Evolutionary conservation across 305 asterid genomes (phyloP), one percentile per base, ranked within the genome.

Genomic region (Salvia sclarea): DNA sequence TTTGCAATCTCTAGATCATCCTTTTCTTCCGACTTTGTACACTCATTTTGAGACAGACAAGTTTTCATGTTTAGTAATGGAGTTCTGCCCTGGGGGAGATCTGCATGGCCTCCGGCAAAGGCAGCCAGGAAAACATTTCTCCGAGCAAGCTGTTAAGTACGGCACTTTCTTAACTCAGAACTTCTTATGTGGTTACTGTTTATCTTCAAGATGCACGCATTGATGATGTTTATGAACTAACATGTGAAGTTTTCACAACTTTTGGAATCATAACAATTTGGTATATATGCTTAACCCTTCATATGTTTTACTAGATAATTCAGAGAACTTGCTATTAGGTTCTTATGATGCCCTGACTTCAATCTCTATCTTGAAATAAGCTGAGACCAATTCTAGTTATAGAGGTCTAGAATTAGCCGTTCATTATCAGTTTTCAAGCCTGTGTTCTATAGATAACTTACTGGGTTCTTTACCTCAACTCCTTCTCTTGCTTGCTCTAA

Each of bases 11-110:
- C 61, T 93, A 35, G 98, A 93, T 73, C 98, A 93, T 71, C 98
- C 98, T 2, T 93, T 93, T 69, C 95, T 93, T 61, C 98, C 98
- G 6, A 81, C 95, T 8, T 66, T 93, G 62, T 93, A 93, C 71
- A 78, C 95, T 28, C 96, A 92, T 81, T 92, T 92, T 38, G 97
- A 92, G 64, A 86, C 98, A 2, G 98, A 88, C 25, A 93, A 86
- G 58, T 93, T 93, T 69, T 93, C 97, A 5, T 93, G 98, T 75
- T 81, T 93, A 71, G 96, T 93, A 44, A 93, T 93, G 98, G 98
- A 93, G 85, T 90, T 88, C 77, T 93, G 98, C 62, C 97, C 97
- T 0, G 98, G 98, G n/a, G 98, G 98, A 6, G 98, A 93, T 69
- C 76, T 93, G 88, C 98, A 93, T 82, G 81, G 96, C 0, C 96